A percentile compares a stretch with the other conserved stretches of the same genome.
These are phyloP conservation scores for Rachicladosporium sp. DNA, from an alignment of 2,329 filamentous ascomycete genomes.

Conservation along the genomic window DNA sequence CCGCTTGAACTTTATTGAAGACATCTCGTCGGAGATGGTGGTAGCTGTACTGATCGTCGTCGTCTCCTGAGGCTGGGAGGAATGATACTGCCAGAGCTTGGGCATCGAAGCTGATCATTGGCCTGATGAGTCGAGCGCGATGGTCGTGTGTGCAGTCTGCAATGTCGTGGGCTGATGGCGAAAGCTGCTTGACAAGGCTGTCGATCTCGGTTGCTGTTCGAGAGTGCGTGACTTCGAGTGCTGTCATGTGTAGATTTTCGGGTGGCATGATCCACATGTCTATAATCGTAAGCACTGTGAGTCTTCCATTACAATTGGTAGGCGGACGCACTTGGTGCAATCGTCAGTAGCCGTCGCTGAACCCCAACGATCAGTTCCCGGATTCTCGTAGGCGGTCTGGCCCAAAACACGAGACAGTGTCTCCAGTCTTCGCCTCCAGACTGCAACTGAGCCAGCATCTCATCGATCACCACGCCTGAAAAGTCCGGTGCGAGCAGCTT, in stretches of 20 bases:
- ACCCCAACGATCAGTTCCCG: constrained; percentile 54
- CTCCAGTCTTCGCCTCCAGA: constrained; percentile 62
- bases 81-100: constrained; percentile 80
- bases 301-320: too few species aligned
- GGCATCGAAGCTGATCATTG: constrained; percentile 70
- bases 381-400: constrained; percentile 63
- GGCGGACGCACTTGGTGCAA: too few species aligned
- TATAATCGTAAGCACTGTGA: too few species aligned
- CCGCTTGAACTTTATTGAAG: constrained; percentile 47
- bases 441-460: constrained; percentile 57
- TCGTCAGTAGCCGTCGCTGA: constrained; percentile 50
- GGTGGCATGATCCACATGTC: constrained; percentile 79
- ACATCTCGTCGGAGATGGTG: constrained; percentile 79
- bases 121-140: constrained; percentile 66
- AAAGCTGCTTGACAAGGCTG: constrained; percentile 15
- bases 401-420: constrained; percentile 81
- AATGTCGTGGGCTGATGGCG: constrained; percentile 37
- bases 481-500: constrained; percentile 62
- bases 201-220: constrained; percentile 43
- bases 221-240: constrained; percentile 73
- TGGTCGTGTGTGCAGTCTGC: constrained; percentile 54
- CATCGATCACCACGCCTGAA: constrained; percentile 60
- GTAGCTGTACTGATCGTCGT: constrained; percentile 67
- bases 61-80: constrained; percentile 57
- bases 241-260: constrained; percentile 69